These are phyloP conservation scores for Chalciporus chontae DNA, from an alignment of 768 basidiomycete genomes.

Conservation along the genomic window DNA sequence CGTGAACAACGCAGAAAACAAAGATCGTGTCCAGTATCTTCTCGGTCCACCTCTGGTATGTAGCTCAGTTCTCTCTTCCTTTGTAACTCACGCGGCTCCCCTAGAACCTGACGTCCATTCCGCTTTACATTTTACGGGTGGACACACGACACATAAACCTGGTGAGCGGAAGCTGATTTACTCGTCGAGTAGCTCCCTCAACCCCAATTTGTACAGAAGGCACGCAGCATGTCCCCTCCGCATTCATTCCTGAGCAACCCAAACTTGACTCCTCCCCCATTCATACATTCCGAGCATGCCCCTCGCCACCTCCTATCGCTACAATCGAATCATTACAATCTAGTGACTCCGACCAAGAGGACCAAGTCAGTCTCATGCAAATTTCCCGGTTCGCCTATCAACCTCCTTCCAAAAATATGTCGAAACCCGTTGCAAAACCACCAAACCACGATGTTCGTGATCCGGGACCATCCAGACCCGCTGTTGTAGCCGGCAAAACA, in stretches of 20 bases:
- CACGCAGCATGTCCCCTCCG: background rate
- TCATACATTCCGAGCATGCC: background rate
- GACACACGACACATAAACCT: background rate
- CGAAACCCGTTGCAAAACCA: background rate
- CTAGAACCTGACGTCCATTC: background rate
- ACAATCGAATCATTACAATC: slow-evolving; percentile 1
- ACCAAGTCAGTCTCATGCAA: slow-evolving; percentile 19
- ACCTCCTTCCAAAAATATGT: background rate
- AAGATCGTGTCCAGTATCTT: too few species aligned
- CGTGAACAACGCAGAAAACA: slow-evolving; percentile 38
- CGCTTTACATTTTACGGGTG: background rate
- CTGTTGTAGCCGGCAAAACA: slow-evolving; percentile 4
- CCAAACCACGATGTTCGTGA: background rate
- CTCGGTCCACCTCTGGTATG: background rate
- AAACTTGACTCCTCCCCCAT: background rate
- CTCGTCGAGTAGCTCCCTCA: too few species aligned
- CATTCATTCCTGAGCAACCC: background rate
- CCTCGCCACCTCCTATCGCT: slow-evolving; percentile 11
- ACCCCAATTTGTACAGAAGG: background rate
- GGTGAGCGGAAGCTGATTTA: background rate
- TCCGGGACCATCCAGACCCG: slow-evolving; percentile 2
- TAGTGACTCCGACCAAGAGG: slow-evolving; percentile 25
- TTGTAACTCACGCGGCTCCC: too few species aligned
- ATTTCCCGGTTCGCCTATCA: slow-evolving; percentile 43
- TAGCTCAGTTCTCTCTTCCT: too few species aligned